phyloP scores from a whole-genome alignment of 2,329 filamentous ascomycete genomes.

The Cercospora berteroae region DNA sequence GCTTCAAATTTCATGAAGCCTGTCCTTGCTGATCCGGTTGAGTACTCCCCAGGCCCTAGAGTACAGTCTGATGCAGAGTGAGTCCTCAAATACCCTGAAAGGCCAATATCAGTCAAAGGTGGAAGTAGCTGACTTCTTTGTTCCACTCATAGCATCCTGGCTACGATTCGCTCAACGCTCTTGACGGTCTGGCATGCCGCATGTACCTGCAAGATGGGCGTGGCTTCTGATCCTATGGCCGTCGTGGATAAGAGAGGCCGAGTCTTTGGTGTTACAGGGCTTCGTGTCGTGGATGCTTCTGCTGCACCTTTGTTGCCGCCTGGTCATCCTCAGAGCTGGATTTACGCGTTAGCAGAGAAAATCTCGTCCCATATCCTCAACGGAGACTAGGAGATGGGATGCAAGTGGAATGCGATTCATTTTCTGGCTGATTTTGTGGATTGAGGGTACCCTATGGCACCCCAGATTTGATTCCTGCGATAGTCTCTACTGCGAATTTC shows the following conservation, averaged over 20 bases:
- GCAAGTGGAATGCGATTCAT: neutral
- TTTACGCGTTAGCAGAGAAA: conserved; percentile 18
- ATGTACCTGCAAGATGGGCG: conserved; percentile 52
- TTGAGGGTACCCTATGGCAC: too few relatives aligned
- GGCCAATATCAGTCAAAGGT: neutral
- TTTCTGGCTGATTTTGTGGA: neutral
- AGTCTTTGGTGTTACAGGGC: conserved; percentile 22
- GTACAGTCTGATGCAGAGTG: conserved; percentile 8
- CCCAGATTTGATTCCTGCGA: too few relatives aligned
- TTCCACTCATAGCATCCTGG: conserved; percentile 1
- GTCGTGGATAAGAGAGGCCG: conserved; percentile 47
- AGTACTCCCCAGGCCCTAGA: conserved; percentile 18
- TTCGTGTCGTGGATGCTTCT: conserved; percentile 15
- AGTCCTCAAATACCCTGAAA: neutral
- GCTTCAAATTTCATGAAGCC: conserved; percentile 24
- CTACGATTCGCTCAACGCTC: conserved; percentile 11
- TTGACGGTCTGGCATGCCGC: conserved; percentile 35
- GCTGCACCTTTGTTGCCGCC: conserved; percentile 12
- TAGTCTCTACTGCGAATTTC: too few relatives aligned
- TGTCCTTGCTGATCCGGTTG: conserved; percentile 12
- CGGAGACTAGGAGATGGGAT: neutral
- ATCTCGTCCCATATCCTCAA: conserved; percentile 13
- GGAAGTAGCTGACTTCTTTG: neutral
- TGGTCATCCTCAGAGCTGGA: conserved; percentile 9
- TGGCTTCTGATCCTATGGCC: conserved; percentile 44